These are phyloP conservation scores for Staphylotrichum tortipilum DNA, from an alignment of 495 filamentous ascomycete species.

Conservation along the genomic window DNA sequence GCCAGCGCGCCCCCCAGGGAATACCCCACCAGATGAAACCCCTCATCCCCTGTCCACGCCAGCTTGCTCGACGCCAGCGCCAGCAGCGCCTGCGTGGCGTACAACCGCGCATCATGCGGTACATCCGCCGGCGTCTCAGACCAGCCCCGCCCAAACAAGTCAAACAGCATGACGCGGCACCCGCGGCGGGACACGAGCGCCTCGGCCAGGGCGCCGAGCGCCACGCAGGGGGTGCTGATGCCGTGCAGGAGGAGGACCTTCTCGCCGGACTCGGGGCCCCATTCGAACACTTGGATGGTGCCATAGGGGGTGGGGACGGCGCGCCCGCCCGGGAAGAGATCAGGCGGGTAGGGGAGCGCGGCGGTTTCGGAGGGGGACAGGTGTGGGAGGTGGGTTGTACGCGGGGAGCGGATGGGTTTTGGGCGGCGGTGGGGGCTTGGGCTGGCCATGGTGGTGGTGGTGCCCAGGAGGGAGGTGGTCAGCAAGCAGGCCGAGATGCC, in stretches of 20 bases:
- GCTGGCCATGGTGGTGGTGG: not conserved
- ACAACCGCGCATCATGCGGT: conserved; percentile 62
- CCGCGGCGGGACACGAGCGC: conserved; percentile 52
- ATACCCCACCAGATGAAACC: conserved; percentile 69
- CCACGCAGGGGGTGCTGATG: conserved; percentile 66
- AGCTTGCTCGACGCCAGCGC: conserved; percentile 57
- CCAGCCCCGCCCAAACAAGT: conserved; percentile 75
- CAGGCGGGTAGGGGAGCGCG: conserved; percentile 57
- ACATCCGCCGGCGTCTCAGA: conserved; percentile 59
- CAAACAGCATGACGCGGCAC: conserved; percentile 71
- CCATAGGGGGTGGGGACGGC: conserved; percentile 71
- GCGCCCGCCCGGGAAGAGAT: conserved; percentile 63
- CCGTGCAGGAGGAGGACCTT: conserved; percentile 75
- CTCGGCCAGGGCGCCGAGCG: conserved; percentile 56
- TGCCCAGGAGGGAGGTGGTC: conserved; percentile 1
- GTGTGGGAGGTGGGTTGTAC: conserved; percentile 16
- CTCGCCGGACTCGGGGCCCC: conserved; percentile 61
- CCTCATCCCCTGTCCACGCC: conserved; percentile 37
- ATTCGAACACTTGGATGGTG: conserved; percentile 68
- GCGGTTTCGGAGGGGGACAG: conserved; percentile 14
- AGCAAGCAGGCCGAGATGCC: conserved; percentile 11
- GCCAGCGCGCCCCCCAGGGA: conserved; percentile 75
- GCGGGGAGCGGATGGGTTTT: conserved; percentile 18
- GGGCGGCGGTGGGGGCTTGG: not conserved
- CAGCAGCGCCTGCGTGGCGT: conserved; percentile 63